Conservation (phyloP, 768 basidiomycete species). For the Lentinula detonsa region DNA sequence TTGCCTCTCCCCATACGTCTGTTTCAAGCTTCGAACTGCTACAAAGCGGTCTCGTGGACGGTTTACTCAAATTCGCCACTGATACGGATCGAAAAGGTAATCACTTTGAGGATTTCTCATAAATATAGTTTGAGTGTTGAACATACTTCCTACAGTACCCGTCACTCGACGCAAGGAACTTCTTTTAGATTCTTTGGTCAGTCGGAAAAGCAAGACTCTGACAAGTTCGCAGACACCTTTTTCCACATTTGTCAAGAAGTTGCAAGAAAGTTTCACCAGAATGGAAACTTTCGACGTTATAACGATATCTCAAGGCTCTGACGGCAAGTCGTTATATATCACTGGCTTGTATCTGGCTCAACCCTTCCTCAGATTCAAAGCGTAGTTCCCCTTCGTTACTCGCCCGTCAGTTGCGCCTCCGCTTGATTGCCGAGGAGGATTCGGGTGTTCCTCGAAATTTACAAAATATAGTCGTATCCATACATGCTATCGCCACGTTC, state of each 20-base stretch:
- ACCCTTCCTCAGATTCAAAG: conserved; percentile 62
- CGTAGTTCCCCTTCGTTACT: conserved; percentile 86
- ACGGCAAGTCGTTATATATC: conserved; percentile 45
- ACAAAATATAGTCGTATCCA: conserved; percentile 92
- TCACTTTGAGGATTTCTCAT: conserved; percentile 16
- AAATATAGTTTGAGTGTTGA: neutral
- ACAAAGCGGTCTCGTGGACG: conserved; percentile 90
- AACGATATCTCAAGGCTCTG: conserved; percentile 76
- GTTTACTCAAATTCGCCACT: conserved; percentile 75
- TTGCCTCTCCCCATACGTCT: conserved; percentile 67
- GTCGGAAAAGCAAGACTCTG: conserved; percentile 39
- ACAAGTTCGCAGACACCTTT: conserved; percentile 52
- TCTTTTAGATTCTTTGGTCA: conserved; percentile 72
- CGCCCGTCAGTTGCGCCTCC: conserved; percentile 87
- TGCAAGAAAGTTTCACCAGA: conserved; percentile 92
- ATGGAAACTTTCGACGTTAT: conserved; percentile 96
- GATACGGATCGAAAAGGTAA: conserved; percentile 55
- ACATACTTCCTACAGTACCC: conserved; percentile 40
- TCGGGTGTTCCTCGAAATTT: conserved; percentile 82
- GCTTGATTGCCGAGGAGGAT: conserved; percentile 84
- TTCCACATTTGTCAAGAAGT: conserved; percentile 81
- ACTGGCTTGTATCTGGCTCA: neutral
- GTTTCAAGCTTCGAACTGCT: conserved; percentile 95
- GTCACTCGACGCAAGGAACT: conserved; percentile 66
- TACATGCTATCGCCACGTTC: conserved; percentile 97